Conservation (phyloP, 306 rosid genomes). For the Begonia peltatifolia region DNA sequence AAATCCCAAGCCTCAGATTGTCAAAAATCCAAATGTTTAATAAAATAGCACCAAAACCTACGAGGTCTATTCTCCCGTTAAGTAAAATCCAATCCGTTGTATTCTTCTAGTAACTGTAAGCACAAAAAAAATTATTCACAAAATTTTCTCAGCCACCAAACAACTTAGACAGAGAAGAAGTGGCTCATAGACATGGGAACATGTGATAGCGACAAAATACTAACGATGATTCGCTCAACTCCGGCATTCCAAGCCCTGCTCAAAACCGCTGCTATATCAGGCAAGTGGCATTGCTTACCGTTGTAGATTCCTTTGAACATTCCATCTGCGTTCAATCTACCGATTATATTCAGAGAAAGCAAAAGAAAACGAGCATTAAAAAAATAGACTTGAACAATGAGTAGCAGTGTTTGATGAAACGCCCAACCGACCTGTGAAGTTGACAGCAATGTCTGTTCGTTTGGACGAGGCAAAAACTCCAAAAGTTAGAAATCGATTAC, state of each 20-base stretch:
- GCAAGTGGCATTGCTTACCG: slow-evolving; percentile 74
- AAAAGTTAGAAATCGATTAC: too few species aligned
- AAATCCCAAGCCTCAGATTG: too few species aligned
- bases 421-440: slow-evolving; percentile 70
- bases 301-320: slow-evolving; percentile 87
- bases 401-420: slow-evolving; percentile 31
- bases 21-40: too few species aligned
- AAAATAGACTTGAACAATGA: slow-evolving; percentile 1
- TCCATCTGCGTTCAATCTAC: slow-evolving; percentile 43
- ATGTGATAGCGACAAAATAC: background rate
- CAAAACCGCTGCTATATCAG: slow-evolving; percentile 64
- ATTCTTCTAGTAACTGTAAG: too few species aligned
- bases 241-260: slow-evolving; percentile 89
- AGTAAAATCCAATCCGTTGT: too few species aligned
- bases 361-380: background rate
- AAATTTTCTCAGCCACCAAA: too few species aligned
- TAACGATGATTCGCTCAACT: slow-evolving; percentile 76
- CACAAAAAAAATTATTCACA: too few species aligned
- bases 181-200: too few species aligned
- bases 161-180: too few species aligned
- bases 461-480: too few species aligned
- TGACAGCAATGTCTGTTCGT: slow-evolving; percentile 65
- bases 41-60: too few species aligned
- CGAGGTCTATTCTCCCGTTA: too few species aligned
- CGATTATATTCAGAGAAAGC: background rate